phyloP scores from a whole-genome alignment of 306 rosid species.

The Alnus rubra region DNA sequence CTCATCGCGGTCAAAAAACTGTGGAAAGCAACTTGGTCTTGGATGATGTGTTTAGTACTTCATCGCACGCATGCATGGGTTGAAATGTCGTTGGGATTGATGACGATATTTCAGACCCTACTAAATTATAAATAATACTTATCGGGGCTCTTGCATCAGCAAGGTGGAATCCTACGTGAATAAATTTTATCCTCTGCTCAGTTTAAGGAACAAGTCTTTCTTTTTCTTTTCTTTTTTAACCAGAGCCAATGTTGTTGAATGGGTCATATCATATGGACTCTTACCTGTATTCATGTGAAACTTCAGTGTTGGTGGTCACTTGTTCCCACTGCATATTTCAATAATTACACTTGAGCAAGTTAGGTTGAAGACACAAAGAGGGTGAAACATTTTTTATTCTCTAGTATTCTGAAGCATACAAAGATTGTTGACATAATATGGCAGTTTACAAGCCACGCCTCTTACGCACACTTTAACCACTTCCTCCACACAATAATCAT shows the following conservation, averaged over 20 bases:
- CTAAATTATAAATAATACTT: background rate
- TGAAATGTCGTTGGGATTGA: conserved; percentile 27
- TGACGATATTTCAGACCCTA: conserved; percentile 15
- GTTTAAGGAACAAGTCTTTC: background rate
- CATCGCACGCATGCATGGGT: conserved; percentile 23
- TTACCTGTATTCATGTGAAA: background rate
- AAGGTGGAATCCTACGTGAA: conserved; percentile 21
- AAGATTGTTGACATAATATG: conserved; percentile 38
- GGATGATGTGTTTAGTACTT: conserved; percentile 34
- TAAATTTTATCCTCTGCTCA: background rate
- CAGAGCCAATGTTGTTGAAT: background rate
- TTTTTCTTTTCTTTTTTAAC: background rate
- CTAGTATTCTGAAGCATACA: conserved; percentile 4
- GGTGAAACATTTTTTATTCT: conserved; percentile 28
- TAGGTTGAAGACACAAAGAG: conserved; percentile 39
- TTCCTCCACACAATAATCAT: background rate
- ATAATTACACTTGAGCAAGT: background rate
- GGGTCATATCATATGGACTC: background rate
- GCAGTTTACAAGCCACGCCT: conserved; percentile 14
- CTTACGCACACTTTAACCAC: conserved; percentile 38
- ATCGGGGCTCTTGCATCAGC: conserved; percentile 21
- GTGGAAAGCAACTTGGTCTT: conserved; percentile 18
- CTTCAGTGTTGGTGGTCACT: background rate
- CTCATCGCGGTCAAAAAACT: conserved; percentile 14
- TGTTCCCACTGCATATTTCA: background rate